Evolutionary conservation across 192 early-diverging fungal genomes (phyloP), one percentile per base, ranked within the genome.

Genomic region (Podila clonocystis): DNA sequence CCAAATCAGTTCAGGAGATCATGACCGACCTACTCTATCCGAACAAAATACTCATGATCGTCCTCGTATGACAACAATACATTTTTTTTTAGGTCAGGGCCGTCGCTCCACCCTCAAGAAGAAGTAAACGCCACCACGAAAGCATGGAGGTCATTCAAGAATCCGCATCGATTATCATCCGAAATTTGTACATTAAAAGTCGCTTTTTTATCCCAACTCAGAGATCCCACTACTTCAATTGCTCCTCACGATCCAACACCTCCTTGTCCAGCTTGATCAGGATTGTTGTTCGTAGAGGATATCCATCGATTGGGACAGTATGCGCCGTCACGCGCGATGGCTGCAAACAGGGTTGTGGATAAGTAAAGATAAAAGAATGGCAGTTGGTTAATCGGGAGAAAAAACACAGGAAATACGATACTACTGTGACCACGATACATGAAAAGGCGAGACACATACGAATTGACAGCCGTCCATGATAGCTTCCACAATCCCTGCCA

Each of bases 401-500:
- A 45, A 3, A 15, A 15, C 41, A 45, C 13, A 15, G 41, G 41
- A 45, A 4, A 15, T 17, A 45, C 41, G 9, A 15, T 45, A 45
- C 41, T 1, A 58, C n/a, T 26, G 3, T 36, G 12, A 45, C 5
- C 19, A 0, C 9, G 6, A 50, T 26, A n/a, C 50, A 9, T 19
- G 19, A 12, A 76, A 63, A 17, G 19, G 34, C 13, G 62, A 58
- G 41, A 15, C 12, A 61, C 92, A 86, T 87, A 95, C 95, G 72
- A 98, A 98, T 82, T 95, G 94, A 58, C 89, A 92, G 45, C 95
- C 94, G 70, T 96, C 94, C 65, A 97, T 87, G 22, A 97, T 92
- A 8, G 97, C 97, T 82, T 99, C 98, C 1, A 99, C 94, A 58
- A 99, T 92, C 11, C 98, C 98, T 49, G 95, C 97, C 65, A 98